Base-by-base conservation (phyloP, 139 green algal genomes). In the Zygnema circumcarinatum region DNA sequence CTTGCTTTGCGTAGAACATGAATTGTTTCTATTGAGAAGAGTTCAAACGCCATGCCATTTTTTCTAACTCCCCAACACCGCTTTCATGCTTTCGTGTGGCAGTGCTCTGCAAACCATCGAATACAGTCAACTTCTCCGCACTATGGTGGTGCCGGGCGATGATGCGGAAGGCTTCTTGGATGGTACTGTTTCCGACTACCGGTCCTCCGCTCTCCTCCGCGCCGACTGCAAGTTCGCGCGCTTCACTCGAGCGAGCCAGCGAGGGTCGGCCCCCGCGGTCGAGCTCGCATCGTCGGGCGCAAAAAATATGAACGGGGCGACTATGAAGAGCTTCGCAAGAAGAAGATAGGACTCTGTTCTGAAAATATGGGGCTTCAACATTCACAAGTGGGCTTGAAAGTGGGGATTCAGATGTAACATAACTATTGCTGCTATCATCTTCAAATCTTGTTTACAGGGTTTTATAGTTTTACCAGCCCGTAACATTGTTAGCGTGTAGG, bases 81-180 rank as follows among this genome's bases (percentile, higher is more conserved):
- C 2, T 75, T 75, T 75, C 2, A 32, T 80, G 38, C 2, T 80
- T 80, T 3, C 2, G 38, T 68, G 1, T 16, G 29, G 73, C 32
- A 81, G 74, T 20, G 74, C n/a, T 16, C 33, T 39, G 31, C 74
- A 81, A 53, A 81, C 33, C 29, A 32, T 81, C n/a, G 74, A 69
- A 31, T 81, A 81, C 74, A 81, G 74, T 31, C n/a, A 81, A 53
- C 74, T 81, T 47, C 35, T 81, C 74, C 33, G 35, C n/a, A 22
- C 74, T 29, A 31, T 72, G 25, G 38, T 86, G 31, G 81, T 87
- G 1, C 35, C 81, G 39, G 81, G 56, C 0, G 67, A 80, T 1
- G 52, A 87, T 53, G 81, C 35, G 2, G 81, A 80, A 3, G 81
- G 81, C 22, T 87, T 82, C 67, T 35, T 87, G 20, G 67, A 87